Conservation (phyloP, 306 rosid species). For the Cercis canadensis region DNA sequence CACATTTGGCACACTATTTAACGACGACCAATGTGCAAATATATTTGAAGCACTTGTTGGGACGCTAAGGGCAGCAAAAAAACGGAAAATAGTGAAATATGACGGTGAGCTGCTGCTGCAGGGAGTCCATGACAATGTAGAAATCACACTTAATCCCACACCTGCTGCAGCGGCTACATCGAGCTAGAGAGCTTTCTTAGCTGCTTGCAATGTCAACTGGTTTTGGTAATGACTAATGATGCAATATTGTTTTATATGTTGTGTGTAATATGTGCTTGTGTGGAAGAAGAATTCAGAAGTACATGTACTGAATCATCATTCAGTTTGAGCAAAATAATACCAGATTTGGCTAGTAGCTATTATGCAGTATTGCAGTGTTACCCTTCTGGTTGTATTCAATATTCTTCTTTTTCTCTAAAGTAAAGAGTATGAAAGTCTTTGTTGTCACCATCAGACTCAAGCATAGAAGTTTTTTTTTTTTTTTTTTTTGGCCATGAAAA, state of each 20-base stretch:
- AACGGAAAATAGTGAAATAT: conserved; percentile 64
- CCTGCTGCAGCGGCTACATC: conserved; percentile 41
- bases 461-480: no score
- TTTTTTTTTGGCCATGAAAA: no score
- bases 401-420: no score
- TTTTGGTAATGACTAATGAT: neutral
- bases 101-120: conserved; percentile 91
- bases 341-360: no score
- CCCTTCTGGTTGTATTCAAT: no score
- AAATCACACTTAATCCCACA: conserved; percentile 72
- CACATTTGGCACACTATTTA: conserved; percentile 82
- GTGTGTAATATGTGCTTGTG: neutral
- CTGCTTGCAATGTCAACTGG: neutral
- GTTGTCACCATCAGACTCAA: no score
- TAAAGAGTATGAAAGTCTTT: no score
- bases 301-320: no score
- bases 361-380: no score
- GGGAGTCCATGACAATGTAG: conserved; percentile 96
- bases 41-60: conserved; percentile 94
- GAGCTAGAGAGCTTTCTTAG: conserved; percentile 25
- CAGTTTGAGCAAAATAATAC: no score
- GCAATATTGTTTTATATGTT: neutral
- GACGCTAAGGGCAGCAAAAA: conserved; percentile 91
- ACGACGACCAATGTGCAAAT: conserved; percentile 88
- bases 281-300: neutral